Evolutionary conservation across 768 basidiomycete genomes (phyloP).

Genomic region (Pulveroboletus sp.): DNA sequence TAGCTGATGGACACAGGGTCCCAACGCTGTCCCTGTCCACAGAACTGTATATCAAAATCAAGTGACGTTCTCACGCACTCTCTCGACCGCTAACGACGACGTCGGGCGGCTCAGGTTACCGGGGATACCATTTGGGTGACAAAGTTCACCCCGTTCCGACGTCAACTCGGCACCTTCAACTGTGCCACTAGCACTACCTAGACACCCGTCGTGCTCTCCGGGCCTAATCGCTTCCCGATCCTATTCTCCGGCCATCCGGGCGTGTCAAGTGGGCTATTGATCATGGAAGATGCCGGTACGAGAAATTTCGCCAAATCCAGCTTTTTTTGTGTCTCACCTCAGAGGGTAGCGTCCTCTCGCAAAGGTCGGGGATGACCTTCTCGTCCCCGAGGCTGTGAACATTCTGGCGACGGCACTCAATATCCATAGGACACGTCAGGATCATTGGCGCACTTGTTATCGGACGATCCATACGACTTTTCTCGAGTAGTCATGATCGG

Average conservation of each 20-base stretch:
- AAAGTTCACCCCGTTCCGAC: background rate
- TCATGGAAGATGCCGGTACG: background rate
- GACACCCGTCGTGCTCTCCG: slow-evolving; percentile 8
- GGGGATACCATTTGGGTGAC: background rate
- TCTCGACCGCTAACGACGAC: background rate
- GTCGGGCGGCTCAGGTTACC: background rate
- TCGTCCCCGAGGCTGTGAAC: background rate
- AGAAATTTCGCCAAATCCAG: background rate
- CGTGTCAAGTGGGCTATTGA: background rate
- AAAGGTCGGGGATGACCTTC: background rate
- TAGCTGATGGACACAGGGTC: too few relatives aligned
- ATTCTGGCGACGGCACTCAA: background rate
- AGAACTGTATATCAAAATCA: too few relatives aligned
- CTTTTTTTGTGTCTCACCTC: background rate
- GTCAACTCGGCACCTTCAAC: background rate
- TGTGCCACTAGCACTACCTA: slow-evolving; percentile 6
- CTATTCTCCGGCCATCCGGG: too few relatives aligned
- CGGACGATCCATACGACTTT: slow-evolving; percentile 5
- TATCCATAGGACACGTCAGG: background rate
- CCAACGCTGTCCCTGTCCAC: too few relatives aligned
- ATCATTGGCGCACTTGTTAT: background rate
- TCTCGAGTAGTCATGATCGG: slow-evolving; percentile 2
- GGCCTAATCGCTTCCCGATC: slow-evolving; percentile 6
- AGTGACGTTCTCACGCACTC: background rate
- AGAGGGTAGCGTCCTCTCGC: background rate